Percentiles rank a stretch among this genome's conserved stretches.
These are phyloP conservation scores for Sclerotiophoma versabilis DNA, from an alignment of 2,329 filamentous ascomycete genomes.

Conservation along the genomic window DNA sequence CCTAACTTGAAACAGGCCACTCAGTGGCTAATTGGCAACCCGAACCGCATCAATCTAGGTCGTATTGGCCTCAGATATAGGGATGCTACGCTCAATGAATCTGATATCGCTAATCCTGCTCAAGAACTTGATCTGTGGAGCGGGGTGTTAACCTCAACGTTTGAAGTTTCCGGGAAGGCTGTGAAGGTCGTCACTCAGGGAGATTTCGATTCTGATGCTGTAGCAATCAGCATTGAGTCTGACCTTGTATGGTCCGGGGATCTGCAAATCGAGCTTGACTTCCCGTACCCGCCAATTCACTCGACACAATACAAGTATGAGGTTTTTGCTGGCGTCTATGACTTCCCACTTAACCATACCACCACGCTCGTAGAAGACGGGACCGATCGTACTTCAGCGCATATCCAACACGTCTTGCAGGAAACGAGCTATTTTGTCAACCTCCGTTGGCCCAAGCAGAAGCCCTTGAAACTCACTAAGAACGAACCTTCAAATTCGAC, in stretches of 20 bases:
- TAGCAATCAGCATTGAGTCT: constrained; percentile 55
- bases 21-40: constrained; percentile 62
- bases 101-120: constrained; percentile 18
- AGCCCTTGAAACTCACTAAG: constrained; percentile 43
- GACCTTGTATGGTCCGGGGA: constrained; percentile 48
- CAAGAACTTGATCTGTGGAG: constrained; percentile 60
- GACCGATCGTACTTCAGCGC: constrained; percentile 44
- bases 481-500: constrained; percentile 53
- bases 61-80: constrained; percentile 55
- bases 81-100: constrained; percentile 35
- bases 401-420: constrained; percentile 54
- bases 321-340: constrained; percentile 60
- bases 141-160: constrained; percentile 55
- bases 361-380: constrained; percentile 46
- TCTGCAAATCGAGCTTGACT: constrained; percentile 60
- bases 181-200: constrained; percentile 56
- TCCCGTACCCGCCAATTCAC: constrained; percentile 55
- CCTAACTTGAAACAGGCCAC: constrained; percentile 51
- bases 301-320: constrained; percentile 36
- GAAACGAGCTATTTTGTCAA: constrained; percentile 53
- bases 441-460: constrained; percentile 49
- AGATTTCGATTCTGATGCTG: constrained; percentile 55
- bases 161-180: constrained; percentile 50
- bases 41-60: constrained; percentile 59
- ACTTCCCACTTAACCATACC: constrained; percentile 54